These are phyloP conservation scores for Hanseniaspora gamundiae DNA, from an alignment of 1,139 yeast species.

Conservation along the genomic window DNA sequence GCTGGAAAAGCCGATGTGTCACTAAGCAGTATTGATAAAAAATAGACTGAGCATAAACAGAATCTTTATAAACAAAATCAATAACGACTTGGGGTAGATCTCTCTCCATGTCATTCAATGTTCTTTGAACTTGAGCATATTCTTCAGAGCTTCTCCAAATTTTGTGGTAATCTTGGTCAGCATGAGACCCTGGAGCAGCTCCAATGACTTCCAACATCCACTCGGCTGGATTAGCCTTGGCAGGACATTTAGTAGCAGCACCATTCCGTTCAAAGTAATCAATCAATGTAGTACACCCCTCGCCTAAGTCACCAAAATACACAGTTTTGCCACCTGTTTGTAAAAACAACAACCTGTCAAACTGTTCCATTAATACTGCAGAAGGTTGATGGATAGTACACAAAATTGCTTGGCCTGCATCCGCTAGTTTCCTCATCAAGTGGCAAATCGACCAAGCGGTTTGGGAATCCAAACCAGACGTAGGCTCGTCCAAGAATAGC, in stretches of 20 bases:
- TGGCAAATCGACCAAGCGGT: conserved; percentile 67
- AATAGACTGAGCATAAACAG: conserved; percentile 31
- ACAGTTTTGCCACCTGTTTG: conserved; percentile 57
- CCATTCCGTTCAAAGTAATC: conserved; percentile 55
- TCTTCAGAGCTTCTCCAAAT: conserved; percentile 52
- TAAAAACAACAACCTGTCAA: conserved; percentile 51
- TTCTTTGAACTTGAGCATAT: conserved; percentile 30
- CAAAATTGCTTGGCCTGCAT: conserved; percentile 58
- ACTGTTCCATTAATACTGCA: conserved; percentile 52
- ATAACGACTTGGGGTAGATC: conserved; percentile 23
- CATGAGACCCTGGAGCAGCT: conserved; percentile 71
- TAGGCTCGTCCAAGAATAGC: conserved; percentile 72
- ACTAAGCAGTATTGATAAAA: conserved; percentile 43
- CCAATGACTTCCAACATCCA: conserved; percentile 80
- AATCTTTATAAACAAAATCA: conserved; percentile 15
- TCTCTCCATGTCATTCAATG: conserved; percentile 34
- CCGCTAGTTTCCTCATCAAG: conserved; percentile 50
- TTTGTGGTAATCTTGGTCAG: conserved; percentile 51
- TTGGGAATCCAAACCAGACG: conserved; percentile 79
- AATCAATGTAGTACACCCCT: conserved; percentile 39
- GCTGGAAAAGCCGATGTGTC: conserved; percentile 41
- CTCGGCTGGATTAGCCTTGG: conserved; percentile 69
- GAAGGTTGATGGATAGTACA: conserved; percentile 73
- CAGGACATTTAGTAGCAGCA: conserved; percentile 51
- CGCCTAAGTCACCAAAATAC: conserved; percentile 62